These are phyloP conservation scores for Colletotrichum sp. DNA, from an alignment of 2,329 filamentous ascomycete genomes.

Conservation along the genomic window DNA sequence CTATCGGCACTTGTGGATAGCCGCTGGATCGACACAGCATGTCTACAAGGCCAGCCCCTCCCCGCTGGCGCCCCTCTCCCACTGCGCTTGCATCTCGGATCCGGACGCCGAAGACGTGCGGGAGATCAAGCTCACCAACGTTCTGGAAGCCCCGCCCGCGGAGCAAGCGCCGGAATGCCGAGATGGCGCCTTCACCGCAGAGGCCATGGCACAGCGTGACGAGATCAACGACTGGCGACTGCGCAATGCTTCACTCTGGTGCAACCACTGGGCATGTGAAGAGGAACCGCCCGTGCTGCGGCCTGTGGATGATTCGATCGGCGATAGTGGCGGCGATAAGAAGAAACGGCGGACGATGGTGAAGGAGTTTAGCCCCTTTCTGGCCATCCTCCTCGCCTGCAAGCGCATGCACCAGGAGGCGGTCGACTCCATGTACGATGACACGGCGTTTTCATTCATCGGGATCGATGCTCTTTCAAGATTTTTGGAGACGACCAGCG, in stretches of 20 bases:
- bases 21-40: conserved; percentile 3
- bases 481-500: neutral
- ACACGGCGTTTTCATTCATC: conserved; percentile 22
- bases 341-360: neutral
- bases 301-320: neutral
- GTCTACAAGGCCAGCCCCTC: conserved; percentile 11
- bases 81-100: conserved; percentile 6
- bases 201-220: neutral
- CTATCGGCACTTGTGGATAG: conserved; percentile 4
- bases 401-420: conserved; percentile 15
- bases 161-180: neutral
- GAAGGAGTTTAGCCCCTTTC: conserved; percentile 16
- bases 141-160: neutral
- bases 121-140: neutral
- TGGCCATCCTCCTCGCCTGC: conserved; percentile 8
- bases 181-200: neutral
- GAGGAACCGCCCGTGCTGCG: conserved; percentile 9
- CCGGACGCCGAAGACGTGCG: conserved; percentile 11
- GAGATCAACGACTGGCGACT: conserved; percentile 5
- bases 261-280: conserved; percentile 11
- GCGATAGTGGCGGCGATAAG: neutral
- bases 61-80: neutral
- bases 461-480: neutral
- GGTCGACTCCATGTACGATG: conserved; percentile 4
- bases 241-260: neutral